Evolutionary conservation across 768 basidiomycete genomes (phyloP).

Genomic region (Boletus sp.): DNA sequence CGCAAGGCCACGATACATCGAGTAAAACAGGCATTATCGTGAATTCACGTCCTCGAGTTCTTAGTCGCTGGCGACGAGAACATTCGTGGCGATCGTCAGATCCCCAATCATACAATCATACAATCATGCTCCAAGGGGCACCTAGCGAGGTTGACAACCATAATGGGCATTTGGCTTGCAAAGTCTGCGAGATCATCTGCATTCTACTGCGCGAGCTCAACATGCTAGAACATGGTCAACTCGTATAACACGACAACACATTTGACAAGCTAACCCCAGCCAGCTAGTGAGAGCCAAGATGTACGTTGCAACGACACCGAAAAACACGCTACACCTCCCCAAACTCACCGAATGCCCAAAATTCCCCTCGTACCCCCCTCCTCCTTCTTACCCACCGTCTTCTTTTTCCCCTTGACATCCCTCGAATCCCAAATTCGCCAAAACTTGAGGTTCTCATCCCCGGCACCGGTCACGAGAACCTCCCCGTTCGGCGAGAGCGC

Average conservation of each 20-base stretch:
- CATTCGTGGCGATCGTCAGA: too few relatives aligned
- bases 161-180: too few relatives aligned
- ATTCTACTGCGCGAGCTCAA: too few relatives aligned
- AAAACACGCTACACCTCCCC: background rate
- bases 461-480: constrained; percentile 86
- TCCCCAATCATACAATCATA: too few relatives aligned
- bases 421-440: constrained; percentile 82
- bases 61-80: too few relatives aligned
- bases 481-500: constrained; percentile 86
- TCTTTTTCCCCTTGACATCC: constrained; percentile 33
- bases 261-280: background rate
- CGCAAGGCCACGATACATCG: too few relatives aligned
- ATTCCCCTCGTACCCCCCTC: constrained; percentile 34
- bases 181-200: too few relatives aligned
- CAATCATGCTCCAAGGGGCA: too few relatives aligned
- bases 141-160: too few relatives aligned
- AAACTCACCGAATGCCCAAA: constrained; percentile 36
- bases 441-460: constrained; percentile 96
- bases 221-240: too few relatives aligned
- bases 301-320: background rate
- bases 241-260: background rate
- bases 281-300: background rate
- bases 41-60: too few relatives aligned
- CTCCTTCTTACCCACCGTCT: constrained; percentile 30
- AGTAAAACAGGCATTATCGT: too few relatives aligned